Evolutionary conservation across 192 early-diverging fungal species (phyloP).

Genomic region (Rhizoclosmatium sp.): DNA sequence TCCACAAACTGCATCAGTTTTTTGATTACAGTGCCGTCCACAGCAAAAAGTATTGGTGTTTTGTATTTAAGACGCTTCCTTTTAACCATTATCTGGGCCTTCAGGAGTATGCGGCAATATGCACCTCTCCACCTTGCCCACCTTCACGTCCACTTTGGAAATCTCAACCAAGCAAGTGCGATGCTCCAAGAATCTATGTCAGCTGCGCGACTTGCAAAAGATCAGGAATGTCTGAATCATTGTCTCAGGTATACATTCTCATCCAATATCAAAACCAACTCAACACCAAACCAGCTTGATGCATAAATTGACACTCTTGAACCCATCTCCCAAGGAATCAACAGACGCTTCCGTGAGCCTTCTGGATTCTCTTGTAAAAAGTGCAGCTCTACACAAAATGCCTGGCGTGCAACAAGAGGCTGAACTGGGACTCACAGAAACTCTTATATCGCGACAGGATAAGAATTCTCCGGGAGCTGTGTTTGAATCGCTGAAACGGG

Average conservation of each 20-base stretch:
- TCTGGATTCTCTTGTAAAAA: too few relatives aligned
- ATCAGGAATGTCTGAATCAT: slow-evolving; percentile 5
- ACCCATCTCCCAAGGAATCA: too few relatives aligned
- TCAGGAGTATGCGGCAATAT: slow-evolving; percentile 9
- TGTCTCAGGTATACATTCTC: background rate
- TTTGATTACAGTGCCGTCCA: slow-evolving; percentile 21
- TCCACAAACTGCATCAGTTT: slow-evolving; percentile 18
- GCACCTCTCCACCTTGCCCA: slow-evolving; percentile 9
- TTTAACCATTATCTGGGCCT: background rate
- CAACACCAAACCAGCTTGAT: too few relatives aligned
- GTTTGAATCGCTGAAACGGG: too few relatives aligned
- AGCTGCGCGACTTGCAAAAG: slow-evolving; percentile 2
- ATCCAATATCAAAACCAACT: too few relatives aligned
- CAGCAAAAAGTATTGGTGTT: background rate
- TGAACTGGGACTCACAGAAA: too few relatives aligned
- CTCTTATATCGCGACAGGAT: too few relatives aligned
- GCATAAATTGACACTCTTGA: too few relatives aligned
- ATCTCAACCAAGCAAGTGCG: background rate
- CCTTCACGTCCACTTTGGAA: background rate
- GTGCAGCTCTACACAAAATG: too few relatives aligned
- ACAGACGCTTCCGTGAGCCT: too few relatives aligned
- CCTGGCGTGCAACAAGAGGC: too few relatives aligned
- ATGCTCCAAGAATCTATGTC: slow-evolving; percentile 2
- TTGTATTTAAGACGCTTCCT: background rate
- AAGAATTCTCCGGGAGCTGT: too few relatives aligned